Conservation (phyloP, 2,329 filamentous ascomycete genomes). For the Neonectria magnoliae region DNA sequence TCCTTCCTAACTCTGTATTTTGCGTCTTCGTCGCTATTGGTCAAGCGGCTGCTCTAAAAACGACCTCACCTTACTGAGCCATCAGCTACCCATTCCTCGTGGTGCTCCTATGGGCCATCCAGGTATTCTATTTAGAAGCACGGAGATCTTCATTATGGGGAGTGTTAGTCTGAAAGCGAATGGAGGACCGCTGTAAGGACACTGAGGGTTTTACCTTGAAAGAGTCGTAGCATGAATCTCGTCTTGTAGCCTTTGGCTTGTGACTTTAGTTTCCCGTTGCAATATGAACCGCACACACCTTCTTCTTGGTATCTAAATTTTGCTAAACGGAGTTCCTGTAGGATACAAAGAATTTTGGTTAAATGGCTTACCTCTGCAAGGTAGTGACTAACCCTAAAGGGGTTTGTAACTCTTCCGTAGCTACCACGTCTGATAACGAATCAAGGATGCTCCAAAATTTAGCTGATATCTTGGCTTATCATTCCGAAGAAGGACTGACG, state of each 20-base stretch:
- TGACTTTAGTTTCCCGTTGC: constrained; percentile 3
- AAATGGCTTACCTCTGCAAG: not conserved
- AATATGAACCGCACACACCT: constrained; percentile 12
- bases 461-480: not conserved
- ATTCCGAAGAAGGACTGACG: not conserved
- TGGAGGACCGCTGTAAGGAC: too few relatives aligned
- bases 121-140: too few relatives aligned
- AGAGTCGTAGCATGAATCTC: not conserved
- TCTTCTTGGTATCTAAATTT: constrained; percentile 9
- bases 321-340: too few relatives aligned
- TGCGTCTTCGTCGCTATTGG: too few relatives aligned
- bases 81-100: too few relatives aligned
- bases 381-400: not conserved
- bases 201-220: not conserved
- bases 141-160: too few relatives aligned
- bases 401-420: not conserved
- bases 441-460: constrained; percentile 11
- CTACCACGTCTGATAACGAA: not conserved
- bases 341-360: too few relatives aligned
- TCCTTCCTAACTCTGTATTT: too few relatives aligned
- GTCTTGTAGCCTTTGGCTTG: not conserved
- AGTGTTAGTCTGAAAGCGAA: too few relatives aligned
- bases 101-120: too few relatives aligned
- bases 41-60: too few relatives aligned
- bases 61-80: too few relatives aligned